Conservation (phyloP, 495 filamentous ascomycete species). For the Acidomyces sp. region DNA sequence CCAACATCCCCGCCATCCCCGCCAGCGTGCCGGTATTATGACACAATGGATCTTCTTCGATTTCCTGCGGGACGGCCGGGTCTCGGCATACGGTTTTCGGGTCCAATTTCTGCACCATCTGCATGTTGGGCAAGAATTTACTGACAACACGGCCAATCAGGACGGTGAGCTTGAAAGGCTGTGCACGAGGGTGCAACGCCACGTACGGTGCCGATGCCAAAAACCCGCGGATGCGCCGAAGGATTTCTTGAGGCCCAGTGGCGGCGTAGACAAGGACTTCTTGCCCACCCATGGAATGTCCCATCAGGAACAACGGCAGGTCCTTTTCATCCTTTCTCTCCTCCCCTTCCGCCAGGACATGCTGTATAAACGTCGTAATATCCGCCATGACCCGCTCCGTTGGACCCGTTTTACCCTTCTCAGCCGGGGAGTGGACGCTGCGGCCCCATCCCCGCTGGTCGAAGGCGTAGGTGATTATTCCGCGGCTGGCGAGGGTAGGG, state of each 20-base stretch:
- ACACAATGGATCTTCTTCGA: conserved; percentile 49
- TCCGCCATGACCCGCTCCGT: conserved; percentile 60
- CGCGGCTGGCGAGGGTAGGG: conserved; percentile 48
- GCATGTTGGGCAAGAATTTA: conserved; percentile 46
- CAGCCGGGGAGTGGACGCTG: conserved; percentile 31
- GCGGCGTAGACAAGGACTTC: conserved; percentile 46
- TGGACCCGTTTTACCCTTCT: conserved; percentile 57
- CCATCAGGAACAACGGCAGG: conserved; percentile 68
- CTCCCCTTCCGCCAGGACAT: conserved; percentile 35
- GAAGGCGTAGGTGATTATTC: conserved; percentile 59
- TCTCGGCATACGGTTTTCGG: conserved; percentile 49
- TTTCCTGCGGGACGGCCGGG: conserved; percentile 39
- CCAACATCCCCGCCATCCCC: conserved; percentile 60
- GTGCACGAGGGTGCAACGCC: conserved; percentile 46
- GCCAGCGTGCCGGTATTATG: conserved; percentile 72
- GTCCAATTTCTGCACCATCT: conserved; percentile 46
- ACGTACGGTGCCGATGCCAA: conserved; percentile 59
- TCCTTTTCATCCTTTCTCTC: conserved; percentile 19
- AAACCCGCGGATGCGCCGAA: conserved; percentile 42
- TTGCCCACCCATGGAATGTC: conserved; percentile 77
- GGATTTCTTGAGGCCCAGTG: conserved; percentile 29
- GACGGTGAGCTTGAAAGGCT: conserved; percentile 46
- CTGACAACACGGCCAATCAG: conserved; percentile 49
- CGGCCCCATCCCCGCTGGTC: conserved; percentile 64
- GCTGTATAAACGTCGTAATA: conserved; percentile 52